Conservation (phyloP, 805 yeast genomes). For the Candida nitratophila region DNA sequence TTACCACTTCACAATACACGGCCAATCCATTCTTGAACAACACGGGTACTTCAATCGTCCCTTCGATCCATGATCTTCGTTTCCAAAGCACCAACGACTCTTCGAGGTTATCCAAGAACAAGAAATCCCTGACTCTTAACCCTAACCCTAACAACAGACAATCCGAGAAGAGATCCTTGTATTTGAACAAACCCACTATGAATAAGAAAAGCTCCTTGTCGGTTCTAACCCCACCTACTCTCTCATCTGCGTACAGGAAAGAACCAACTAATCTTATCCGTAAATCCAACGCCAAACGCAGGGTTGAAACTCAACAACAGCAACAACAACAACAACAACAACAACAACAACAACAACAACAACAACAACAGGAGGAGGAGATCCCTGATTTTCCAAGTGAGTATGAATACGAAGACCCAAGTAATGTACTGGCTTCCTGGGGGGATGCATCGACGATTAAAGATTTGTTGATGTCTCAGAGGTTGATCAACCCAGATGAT, state of each 20-base stretch:
- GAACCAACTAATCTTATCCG: background rate
- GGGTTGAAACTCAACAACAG: too few relatives aligned
- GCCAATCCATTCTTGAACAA: background rate
- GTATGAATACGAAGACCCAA: constrained; percentile 13
- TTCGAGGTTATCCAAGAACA: background rate
- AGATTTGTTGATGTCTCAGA: constrained; percentile 13
- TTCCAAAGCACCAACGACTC: background rate
- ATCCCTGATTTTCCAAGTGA: constrained; percentile 16
- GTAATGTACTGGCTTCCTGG: constrained; percentile 18
- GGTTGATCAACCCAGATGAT: constrained; percentile 14
- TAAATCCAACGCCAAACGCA: background rate
- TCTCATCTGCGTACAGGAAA: background rate
- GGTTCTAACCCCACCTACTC: background rate
- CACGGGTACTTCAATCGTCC: background rate
- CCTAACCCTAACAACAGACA: background rate
- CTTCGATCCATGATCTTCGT: background rate
- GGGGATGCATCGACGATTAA: constrained; percentile 11
- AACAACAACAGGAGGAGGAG: background rate
- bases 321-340: too few relatives aligned
- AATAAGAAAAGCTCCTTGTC: too few relatives aligned
- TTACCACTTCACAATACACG: background rate
- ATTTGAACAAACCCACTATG: background rate
- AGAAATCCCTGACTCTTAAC: too few relatives aligned
- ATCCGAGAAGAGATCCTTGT: background rate
- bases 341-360: background rate